Conservation (phyloP, 257 asterid genomes). For the Plantago ovata region DNA sequence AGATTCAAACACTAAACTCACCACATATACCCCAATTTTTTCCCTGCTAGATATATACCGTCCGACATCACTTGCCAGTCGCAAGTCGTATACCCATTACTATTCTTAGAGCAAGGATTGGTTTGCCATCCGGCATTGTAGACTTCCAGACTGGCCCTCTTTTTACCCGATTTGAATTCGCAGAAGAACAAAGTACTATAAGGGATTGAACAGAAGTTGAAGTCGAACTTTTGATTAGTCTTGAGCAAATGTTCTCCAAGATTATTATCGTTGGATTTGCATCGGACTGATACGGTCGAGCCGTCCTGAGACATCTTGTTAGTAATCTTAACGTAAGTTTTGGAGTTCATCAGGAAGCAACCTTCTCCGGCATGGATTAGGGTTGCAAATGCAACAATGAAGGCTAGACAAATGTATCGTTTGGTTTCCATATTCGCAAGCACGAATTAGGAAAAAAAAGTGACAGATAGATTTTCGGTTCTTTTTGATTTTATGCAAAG, state of each 20-base stretch:
- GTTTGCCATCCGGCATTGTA: not conserved
- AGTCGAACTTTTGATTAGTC: not conserved
- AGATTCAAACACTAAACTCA: not conserved
- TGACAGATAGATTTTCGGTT: too few relatives aligned
- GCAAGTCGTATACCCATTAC: too few relatives aligned
- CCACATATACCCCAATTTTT: not conserved
- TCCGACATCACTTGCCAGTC: not conserved
- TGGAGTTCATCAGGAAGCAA: not conserved
- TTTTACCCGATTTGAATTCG: conserved; percentile 1
- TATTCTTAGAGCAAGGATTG: not conserved
- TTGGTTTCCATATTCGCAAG: conserved; percentile 4
- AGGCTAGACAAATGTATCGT: not conserved
- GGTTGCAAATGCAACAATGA: not conserved
- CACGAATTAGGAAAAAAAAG: too few relatives aligned
- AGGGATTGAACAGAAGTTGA: conserved; percentile 2
- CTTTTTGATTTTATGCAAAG: too few relatives aligned
- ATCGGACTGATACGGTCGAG: not conserved
- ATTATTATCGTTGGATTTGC: conserved; percentile 15
- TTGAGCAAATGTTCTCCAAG: conserved; percentile 9
- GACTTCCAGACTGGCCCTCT: conserved; percentile 4
- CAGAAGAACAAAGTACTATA: conserved; percentile 10
- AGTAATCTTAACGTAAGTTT: too few relatives aligned
- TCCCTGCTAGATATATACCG: conserved; percentile 5
- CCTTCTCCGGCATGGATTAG: conserved; percentile 6
- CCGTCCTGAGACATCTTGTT: too few relatives aligned